Conservation (phyloP, 257 asterid genomes). For the Penstemon barbatus region DNA sequence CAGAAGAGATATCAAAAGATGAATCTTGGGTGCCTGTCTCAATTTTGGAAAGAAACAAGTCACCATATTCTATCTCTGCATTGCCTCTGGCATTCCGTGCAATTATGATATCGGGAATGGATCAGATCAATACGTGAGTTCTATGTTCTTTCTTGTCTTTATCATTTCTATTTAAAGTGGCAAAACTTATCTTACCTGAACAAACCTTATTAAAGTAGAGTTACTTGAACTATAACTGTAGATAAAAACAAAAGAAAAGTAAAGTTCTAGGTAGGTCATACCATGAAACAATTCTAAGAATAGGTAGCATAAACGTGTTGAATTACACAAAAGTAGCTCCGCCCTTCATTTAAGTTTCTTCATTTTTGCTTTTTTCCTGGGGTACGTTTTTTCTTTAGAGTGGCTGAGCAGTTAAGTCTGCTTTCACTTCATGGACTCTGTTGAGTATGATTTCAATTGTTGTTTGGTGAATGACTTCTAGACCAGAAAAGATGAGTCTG, state of each 20-base stretch:
- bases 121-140: constrained; percentile 83
- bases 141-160: constrained; percentile 11
- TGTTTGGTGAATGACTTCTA: constrained; percentile 6
- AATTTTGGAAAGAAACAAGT: constrained; percentile 86
- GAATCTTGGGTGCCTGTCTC: constrained; percentile 95
- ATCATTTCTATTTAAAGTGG: constrained; percentile 6
- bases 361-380: not conserved
- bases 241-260: not conserved
- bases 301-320: not conserved
- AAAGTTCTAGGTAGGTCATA: constrained; percentile 17
- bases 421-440: not conserved
- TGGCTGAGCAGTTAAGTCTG: constrained; percentile 5
- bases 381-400: constrained; percentile 5
- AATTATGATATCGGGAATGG: constrained; percentile 75
- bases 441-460: not conserved
- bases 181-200: constrained; percentile 4
- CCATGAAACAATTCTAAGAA: constrained; percentile 5
- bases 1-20: constrained; percentile 83
- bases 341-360: not conserved
- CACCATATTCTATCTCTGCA: constrained; percentile 86
- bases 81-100: constrained; percentile 88
- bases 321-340: constrained; percentile 12
- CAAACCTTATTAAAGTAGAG: not conserved
- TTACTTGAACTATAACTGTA: not conserved
- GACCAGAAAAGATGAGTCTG: constrained; percentile 12